Evolutionary conservation across 306 rosid genomes (phyloP), one percentile per base, ranked within the genome.

Genomic region (Parietaria judaica): DNA sequence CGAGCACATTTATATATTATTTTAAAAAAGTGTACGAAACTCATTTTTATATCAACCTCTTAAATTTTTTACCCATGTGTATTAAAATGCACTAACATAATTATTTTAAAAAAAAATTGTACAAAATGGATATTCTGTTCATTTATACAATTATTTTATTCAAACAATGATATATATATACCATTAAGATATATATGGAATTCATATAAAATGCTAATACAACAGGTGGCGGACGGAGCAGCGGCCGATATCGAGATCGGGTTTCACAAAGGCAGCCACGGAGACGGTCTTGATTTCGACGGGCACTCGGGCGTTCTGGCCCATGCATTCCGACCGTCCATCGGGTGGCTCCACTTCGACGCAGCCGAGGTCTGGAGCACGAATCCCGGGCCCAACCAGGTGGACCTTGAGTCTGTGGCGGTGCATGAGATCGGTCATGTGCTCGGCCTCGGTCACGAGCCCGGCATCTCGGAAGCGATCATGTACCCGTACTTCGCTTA

Each of bases 261-360:
- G 7, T 74, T 74, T 14, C 54, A 58, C 36, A n/a, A 64, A 6
- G 68, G 68, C 11, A 14, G 15, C 34, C 79, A 74, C 50, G 74
- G 74, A 38, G 71, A 69, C 14, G 8, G 14, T 0, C 0, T 10
- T 13, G 3, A 58, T 2, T 74, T 74, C 12, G 71, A 69, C 3
- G 70, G 67, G 14, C 15, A 6, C 3, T 11, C 11, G 11, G 45
- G 74, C 23, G 44, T 17, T 7, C 14, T 14, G 1, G 74, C 79
- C 7, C 79, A 65, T 7, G 74, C 71, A 0, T 59, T 53, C 16
- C 9, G 74, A 0, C 79, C 79, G 5, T 14, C 39, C 11, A 48
- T 46, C 3, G 79, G 79, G 3, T 38, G 62, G 34, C 41, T 74
- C 3, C 79, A 74, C 47, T 74, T 15, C 51, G 71, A 74, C n/a